Conservation (phyloP, 1,284 basidiomycete genomes). For the Sanguinoderma infundibulare region DNA sequence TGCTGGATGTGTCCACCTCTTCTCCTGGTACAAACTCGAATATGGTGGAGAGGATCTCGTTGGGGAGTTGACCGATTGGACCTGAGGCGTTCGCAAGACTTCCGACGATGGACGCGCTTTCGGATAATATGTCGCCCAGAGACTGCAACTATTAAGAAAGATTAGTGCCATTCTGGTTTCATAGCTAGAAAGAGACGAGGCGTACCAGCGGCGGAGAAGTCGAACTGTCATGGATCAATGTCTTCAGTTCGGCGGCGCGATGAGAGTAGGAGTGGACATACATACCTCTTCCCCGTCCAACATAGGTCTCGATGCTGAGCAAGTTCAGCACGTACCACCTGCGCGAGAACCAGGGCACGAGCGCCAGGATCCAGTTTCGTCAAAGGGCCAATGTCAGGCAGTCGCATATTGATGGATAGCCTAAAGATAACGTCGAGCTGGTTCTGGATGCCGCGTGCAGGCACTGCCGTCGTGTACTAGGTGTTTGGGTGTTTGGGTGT, state of each 20-base stretch:
- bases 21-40: background rate
- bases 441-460: no score
- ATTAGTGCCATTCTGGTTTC: background rate
- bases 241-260: background rate
- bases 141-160: background rate
- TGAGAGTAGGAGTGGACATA: background rate
- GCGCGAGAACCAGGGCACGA: background rate
- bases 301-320: background rate
- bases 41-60: slow-evolving; percentile 1
- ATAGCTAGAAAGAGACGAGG: background rate
- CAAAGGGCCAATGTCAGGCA: background rate
- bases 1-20: background rate
- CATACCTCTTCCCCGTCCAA: background rate
- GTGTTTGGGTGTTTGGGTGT: background rate
- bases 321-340: background rate
- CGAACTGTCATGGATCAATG: background rate
- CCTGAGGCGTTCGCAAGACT: background rate
- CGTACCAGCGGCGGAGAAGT: background rate
- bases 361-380: background rate
- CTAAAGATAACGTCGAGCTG: no score
- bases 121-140: background rate
- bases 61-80: background rate
- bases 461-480: no score
- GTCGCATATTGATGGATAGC: background rate
- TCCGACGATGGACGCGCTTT: background rate